Conservation (phyloP, 2,329 filamentous ascomycete species). For the Arthrobotrys conoides region DNA sequence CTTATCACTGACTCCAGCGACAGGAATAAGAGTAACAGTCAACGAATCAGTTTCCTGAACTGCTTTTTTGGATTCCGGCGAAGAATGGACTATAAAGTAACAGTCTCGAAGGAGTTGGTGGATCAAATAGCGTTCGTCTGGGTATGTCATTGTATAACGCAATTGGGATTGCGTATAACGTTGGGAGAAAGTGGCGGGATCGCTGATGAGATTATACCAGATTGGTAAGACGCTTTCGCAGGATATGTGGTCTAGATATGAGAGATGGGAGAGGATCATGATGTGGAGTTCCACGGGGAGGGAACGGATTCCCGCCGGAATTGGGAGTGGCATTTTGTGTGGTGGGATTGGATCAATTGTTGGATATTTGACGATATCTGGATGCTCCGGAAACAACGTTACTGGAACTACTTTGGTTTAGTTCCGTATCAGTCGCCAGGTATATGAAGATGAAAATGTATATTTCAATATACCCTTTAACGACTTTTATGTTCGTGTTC, state of each 20-base stretch:
- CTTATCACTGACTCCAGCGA: background rate
- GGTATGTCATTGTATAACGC: slow-evolving; percentile 31
- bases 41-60: background rate
- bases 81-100: slow-evolving; percentile 34
- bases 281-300: slow-evolving; percentile 34
- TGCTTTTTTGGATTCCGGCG: background rate
- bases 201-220: slow-evolving; percentile 25
- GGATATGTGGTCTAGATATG: slow-evolving; percentile 26
- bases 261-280: slow-evolving; percentile 36
- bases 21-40: slow-evolving; percentile 25
- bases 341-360: background rate
- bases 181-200: background rate
- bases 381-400: too few species aligned
- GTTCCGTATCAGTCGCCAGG: too few species aligned
- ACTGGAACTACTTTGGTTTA: too few species aligned
- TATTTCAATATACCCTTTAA: too few species aligned
- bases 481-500: too few species aligned
- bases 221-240: slow-evolving; percentile 25
- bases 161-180: slow-evolving; percentile 22
- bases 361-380: background rate
- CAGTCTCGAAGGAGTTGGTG: slow-evolving; percentile 30
- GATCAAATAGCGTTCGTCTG: slow-evolving; percentile 25
- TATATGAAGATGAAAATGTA: too few species aligned
- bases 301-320: slow-evolving; percentile 14
- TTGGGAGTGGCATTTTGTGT: slow-evolving; percentile 12